Evolutionary conservation across 2,329 filamentous ascomycete species (phyloP), one percentile per base, ranked within the genome.

Genomic region (Xylaria sp.): DNA sequence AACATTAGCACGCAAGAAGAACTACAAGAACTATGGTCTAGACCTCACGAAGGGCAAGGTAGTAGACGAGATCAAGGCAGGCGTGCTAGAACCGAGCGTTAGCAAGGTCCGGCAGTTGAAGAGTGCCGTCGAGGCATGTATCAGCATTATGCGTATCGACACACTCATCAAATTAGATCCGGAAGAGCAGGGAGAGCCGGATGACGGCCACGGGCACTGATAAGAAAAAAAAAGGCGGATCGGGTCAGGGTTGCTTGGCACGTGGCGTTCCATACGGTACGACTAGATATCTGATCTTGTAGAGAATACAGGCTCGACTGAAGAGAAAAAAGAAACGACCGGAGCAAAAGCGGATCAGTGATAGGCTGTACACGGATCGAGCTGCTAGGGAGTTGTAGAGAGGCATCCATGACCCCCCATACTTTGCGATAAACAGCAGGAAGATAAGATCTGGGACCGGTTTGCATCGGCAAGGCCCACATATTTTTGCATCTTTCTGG

Each of bases 61-160:
- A 67, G 91, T 94, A 64, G 96, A 99, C 81, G 91, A 93, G 84
- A 85, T 99, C 77, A 98, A 98, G 88, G 91, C 93, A 13, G 96
- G 96, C 78, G 94, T 99, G 70, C 82, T 99, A 78, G 96, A 99
- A 85, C 96, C 96, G 37, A 97, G 92, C 82, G 94, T 99, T 86
- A 98, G 95, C 88, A 99, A 99, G 87, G 89, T 99, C 75, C 92
- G 95, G 82, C 96, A 98, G 86, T 86, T 99, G 79, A 99, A 99
- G 91, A 97, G 92, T 82, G 96, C 96, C 32, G 96, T 99, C 59
- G 96, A 99, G 84, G 96, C 96, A 64, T 98, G 96, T 82, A 97
- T 99, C 82, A 93, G 94, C 79, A 98, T 99, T 81, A 98, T 99
- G 96, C 90, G 96, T 78, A 99, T 99, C 80, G 96, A 99, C 85